Evolutionary conservation across 1,284 basidiomycete species (phyloP), one percentile per base, ranked within the genome.

Genomic region (Cutaneotrichosporon dermatis): DNA sequence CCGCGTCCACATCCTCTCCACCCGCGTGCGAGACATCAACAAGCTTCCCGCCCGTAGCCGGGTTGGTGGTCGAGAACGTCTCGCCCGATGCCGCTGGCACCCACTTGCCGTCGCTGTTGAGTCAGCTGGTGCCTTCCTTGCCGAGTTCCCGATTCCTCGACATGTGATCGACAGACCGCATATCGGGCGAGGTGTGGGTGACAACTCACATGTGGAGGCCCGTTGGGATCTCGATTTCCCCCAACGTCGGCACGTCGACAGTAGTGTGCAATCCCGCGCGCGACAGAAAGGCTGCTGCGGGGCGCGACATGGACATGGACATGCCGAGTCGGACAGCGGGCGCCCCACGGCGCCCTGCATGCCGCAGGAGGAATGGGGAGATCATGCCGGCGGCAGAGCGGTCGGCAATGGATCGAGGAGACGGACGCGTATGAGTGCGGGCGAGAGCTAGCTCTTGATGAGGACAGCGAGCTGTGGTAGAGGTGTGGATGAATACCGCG

Each of bases 181-280:
- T 25, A 25, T 25, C 25, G 25, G 25, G 25, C 3, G 25, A 25
- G 25, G 25, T 25, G 25, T 3, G 6, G 16, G 12, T 50, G 25
- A 25, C 25, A 6, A 62, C 64, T 63, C 53, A 75, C 72, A 96
- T 95, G 82, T 94, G 95, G 45, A 95, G 83, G 39, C 90, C 91
- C 4, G 89, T 90, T 13, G 86, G 86, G 39, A 91, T 80, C 37
- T 80, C 80, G 58, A 90, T 79, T 69, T 80, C 79, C 36, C 70
- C 70, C 10, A 66, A 59, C 45, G 44, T 45, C 15, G 67, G 67
- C 6, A 70, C 63, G 12, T 61, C 40, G 39, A 72, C 10, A 43
- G 62, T 61, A 51, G 43, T 34, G 13, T 44, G 43, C 25, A 25
- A 25, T 25, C 25, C 25, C 25, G 25, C 25, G 25, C 25, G 25